Percentiles rank a stretch among this genome's conserved stretches.
These are phyloP conservation scores for Acidiella bohemica DNA, from an alignment of 495 filamentous ascomycete species.

Conservation along the genomic window DNA sequence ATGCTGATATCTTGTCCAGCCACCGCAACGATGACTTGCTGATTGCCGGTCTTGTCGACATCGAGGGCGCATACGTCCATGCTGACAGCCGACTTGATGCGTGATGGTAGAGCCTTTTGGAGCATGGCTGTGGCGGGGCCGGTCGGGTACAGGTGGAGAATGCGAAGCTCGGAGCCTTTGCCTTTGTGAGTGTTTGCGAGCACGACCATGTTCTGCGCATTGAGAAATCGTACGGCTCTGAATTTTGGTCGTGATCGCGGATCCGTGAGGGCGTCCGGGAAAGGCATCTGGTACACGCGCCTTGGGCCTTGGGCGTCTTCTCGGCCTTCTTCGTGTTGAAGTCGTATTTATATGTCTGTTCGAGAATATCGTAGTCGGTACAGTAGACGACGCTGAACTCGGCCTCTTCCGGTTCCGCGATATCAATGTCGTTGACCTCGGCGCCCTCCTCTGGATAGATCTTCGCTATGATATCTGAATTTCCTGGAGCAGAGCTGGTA, in stretches of 20 bases:
- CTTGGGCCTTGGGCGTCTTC: conserved; percentile 40
- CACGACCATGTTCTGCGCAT: conserved; percentile 33
- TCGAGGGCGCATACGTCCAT: conserved; percentile 59
- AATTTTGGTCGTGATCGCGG: conserved; percentile 24
- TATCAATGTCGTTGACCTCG: conserved; percentile 75
- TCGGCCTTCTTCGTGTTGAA: conserved; percentile 32
- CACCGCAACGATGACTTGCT: conserved; percentile 68
- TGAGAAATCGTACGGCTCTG: conserved; percentile 50
- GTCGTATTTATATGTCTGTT: conserved; percentile 37
- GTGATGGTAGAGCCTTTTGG: conserved; percentile 41
- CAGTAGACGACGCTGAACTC: conserved; percentile 67
- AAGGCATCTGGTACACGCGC: conserved; percentile 48
- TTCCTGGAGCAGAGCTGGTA: conserved; percentile 37
- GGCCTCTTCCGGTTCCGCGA: conserved; percentile 43
- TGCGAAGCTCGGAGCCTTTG: conserved; percentile 53
- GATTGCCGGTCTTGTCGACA: conserved; percentile 33
- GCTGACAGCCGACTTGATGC: conserved; percentile 52
- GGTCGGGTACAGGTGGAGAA: conserved; percentile 39
- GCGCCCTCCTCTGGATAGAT: conserved; percentile 46
- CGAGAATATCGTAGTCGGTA: conserved; percentile 59
- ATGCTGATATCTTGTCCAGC: conserved; percentile 75
- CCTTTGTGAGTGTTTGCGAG: conserved; percentile 36
- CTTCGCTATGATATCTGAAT: conserved; percentile 50
- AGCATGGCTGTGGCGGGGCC: conserved; percentile 33
- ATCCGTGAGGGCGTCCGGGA: conserved; percentile 27